Base-by-base conservation (phyloP, 768 basidiomycete genomes). In the Kwoniella botswanensis region DNA sequence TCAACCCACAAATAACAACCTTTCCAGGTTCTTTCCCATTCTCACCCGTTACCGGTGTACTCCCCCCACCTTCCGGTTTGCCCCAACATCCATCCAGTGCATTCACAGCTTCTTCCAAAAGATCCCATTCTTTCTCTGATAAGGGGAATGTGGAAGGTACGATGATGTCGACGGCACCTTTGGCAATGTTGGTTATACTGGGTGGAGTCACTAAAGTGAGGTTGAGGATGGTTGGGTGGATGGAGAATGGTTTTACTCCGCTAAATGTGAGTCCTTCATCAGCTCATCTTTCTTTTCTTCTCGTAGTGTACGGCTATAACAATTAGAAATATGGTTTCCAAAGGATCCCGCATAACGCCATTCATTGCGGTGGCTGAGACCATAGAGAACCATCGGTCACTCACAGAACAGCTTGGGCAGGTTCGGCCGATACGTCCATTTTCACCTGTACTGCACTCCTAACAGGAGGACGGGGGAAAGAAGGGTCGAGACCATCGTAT, bases 191-290 rank as follows among this genome's bases (percentile, higher is more conserved):
- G 55, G 76, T 72, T 63, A 81, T 68, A 46, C 63, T 59, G 4
- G 79, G 77, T 12, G 76, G 69, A 17, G 70, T 67, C 4, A 71
- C 70, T 4, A 74, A 55, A 2, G 74, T 67, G 50, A 77, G 61
- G 64, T 78, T 74, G 55, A 81, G 76, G 63, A 79, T 65, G n/a
- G 77, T 77, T 9, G 79, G 77, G 61, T 80, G 79, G 60, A 78
- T 80, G 11, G 75, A 69, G 62, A 80, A 71, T 42, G 76, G 72
- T 62, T 74, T 73, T 43, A 74, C 67, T 10, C 70, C 70, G 56
- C 72, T 71, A 44, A n/a, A 50, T 29, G n/a, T 18, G 9, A 35
- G 29, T n/a, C 50, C 12, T 22, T 26, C 13, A 41, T 63, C 46
- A 54, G 52, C 22, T 15, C 62, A 43, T 52, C n/a, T 4, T 35